Conservation (phyloP, 108 stramenopile species). For the Chaetoceros muelleri region DNA sequence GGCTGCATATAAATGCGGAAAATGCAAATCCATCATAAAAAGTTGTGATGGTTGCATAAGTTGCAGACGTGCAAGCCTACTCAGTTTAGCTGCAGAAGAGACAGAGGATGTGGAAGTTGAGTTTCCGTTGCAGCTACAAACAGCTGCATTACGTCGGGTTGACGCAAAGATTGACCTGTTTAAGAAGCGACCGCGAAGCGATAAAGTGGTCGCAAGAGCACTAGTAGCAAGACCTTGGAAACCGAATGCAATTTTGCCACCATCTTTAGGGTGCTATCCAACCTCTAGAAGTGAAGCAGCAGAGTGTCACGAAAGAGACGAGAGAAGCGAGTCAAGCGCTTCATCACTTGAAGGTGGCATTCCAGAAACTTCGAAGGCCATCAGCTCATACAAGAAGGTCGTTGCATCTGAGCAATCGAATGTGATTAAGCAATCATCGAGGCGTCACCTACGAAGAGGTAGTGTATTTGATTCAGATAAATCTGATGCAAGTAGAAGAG, state of each 20-base stretch:
- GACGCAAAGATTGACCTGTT: conserved; percentile 26
- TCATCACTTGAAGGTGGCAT: too few relatives aligned
- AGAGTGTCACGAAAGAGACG: conserved; percentile 2
- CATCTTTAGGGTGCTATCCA: conserved; percentile 15
- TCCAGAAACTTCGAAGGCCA: conserved; percentile 11
- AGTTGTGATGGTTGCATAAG: conserved; percentile 47
- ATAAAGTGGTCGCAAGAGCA: conserved; percentile 25
- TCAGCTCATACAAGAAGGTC: too few relatives aligned
- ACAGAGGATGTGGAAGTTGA: neutral
- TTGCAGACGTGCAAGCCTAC: conserved; percentile 51
- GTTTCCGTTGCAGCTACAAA: conserved; percentile 11
- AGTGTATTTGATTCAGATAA: neutral
- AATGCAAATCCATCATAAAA: conserved; percentile 38
- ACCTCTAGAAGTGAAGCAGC: conserved; percentile 5
- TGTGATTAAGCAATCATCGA: conserved; percentile 2
- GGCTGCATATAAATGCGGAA: conserved; percentile 44
- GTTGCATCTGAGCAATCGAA: neutral
- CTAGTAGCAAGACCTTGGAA: conserved; percentile 51
- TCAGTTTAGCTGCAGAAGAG: conserved; percentile 9
- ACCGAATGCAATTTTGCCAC: conserved; percentile 55
- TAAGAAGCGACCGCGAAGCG: conserved; percentile 25
- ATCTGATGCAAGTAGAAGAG: neutral
- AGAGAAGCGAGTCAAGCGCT: too few relatives aligned
- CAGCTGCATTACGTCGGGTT: conserved; percentile 49
- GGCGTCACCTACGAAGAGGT: neutral